Evolutionary conservation across 2,329 filamentous ascomycete species (phyloP), one percentile per base, ranked within the genome.

Genomic region (Colletotrichum lupini): DNA sequence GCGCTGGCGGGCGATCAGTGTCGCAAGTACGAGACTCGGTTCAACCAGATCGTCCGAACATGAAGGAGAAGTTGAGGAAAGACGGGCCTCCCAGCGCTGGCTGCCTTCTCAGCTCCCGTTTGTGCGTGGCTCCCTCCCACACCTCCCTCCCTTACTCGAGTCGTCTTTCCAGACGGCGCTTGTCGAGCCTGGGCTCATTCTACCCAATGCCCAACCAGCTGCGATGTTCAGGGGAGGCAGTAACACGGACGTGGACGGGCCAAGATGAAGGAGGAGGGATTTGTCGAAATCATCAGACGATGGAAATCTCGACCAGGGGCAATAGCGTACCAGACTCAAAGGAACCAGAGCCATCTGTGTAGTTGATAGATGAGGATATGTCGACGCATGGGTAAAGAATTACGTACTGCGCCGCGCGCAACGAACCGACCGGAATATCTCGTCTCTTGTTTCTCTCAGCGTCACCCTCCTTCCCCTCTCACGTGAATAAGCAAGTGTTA

Each of bases 1-100:
- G 24, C 32, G 56, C 42, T 72, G 62, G 57, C 30, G 37, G 62
- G 30, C 42, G 52, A 74, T 67, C 68, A n/a, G 68, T 55, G 72
- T 72, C 62, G 30, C 68, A 52, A 59, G 72, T 72, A 74, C 72
- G 68, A 72, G 62, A 67, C 62, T 72, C 68, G 72, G 68, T 66
- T 66, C 61, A 37, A 52, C 71, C 19, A 73, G 68, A 74, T 72
- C 72, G 62, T 74, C 72, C 59, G 57, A 74, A 74, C 55, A 19
- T 70, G 56, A 52, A 19, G 49, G 46, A 30, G 19, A 64, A 57
- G 60, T 65, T 53, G 52, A 53, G 42, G 53, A 7, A 35, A 46
- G 60, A 14, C 19, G 28, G 60, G 30, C 60, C 28, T 9, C 19
- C 37, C 28, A 63, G n/a, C n/a, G 46, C 22, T n/a, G 42, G 19